Evolutionary conservation across 2,329 filamentous ascomycete species (phyloP), one percentile per base, ranked within the genome.

Genomic region (Ceratocystis huliohia): DNA sequence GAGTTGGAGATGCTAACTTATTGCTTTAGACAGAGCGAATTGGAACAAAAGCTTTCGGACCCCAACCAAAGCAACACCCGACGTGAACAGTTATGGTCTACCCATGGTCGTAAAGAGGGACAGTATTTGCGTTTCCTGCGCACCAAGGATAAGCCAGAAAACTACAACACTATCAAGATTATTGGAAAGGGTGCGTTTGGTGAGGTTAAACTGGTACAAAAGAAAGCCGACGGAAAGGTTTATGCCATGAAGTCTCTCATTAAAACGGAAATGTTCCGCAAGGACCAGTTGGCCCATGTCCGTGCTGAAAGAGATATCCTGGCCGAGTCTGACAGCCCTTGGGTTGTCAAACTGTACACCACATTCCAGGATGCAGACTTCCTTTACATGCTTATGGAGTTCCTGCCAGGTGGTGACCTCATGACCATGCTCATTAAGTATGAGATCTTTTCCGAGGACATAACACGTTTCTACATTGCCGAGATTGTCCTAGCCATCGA

Each of bases 341-440:
- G 94, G 94, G 90, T 99, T 17, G 94, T 99, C 72, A 99, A 96
- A 81, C 85, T 99, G 69, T 96, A 90, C 79, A 96, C 94, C 13
- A 97, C 94, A 0, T 99, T 99, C 81, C 94, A 99, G 77, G 94
- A 99, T 75, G 83, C 84, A 59, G 93, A 94, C 70, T 99, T 96
- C 79, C 81, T 99, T 45, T 99, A 99, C 80, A 94, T 99, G 87
- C 82, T 99, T 69, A 99, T 99, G 94, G 94, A 99, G 78, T 99
- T 97, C 78, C 83, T 99, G 76, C 94, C 94, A 6, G 94, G 94
- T 76, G 94, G 94, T 76, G 94, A 99, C 79, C 77, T 99, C 75
- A 99, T 99, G 94, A 99, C 94, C 2, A 99, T 99, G 94, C 82
- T 99, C 71, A 99, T 99, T 80, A 99, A 97, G 82, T 99, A 99